Base-by-base conservation (phyloP, 352 stramenopile genomes). In the Phytophthora podocarpi region DNA sequence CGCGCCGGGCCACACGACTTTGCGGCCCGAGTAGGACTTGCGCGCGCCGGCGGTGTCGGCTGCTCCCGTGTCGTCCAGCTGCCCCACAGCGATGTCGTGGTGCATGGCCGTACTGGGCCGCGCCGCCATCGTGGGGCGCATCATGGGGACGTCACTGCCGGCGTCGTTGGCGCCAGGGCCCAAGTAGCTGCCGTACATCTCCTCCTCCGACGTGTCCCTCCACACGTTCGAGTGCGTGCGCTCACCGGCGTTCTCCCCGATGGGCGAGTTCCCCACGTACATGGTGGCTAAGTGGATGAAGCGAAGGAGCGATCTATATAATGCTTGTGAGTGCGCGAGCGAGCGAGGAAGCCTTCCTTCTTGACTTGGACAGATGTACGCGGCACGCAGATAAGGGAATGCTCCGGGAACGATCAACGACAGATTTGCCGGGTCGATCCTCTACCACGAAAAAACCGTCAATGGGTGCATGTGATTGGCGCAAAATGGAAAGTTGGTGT, bases 1-100 rank as follows among this genome's bases (percentile, higher is more conserved):
- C 52, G 83, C 85, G 18, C 85, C 85, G 8, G 85, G 85, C 85
- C 85, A 94, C 16, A 92, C 83, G 21, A 78, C 74, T 60, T 92
- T 92, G 24, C 85, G 82, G 1, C 85, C 85, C 52, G 79, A 72
- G 55, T 80, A 92, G 21, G 72, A 64, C 45, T 78, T 76, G 32
- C n/a, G n/a, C n/a, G n/a, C n/a, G 26, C 18, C 12, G 43, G 43
- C 2, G 9, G 12, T 52, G 13, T 23, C 50, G 0, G 24, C 64
- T 3, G 27, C 39, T 15, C 47, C 61, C 24, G 57, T 59, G 21
- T 86, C 72, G 43, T 92, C 85, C 47, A 91, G 40, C 40, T 89
- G 67, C 3, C 85, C 85, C 47, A 94, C 79, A 8, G 80, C 80
- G 54, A 94, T 94, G 34, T 94, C 85, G 24, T 82, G 78, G 52